Evolutionary conservation across 768 basidiomycete genomes (phyloP).

Genomic region (Mycena indigotica): DNA sequence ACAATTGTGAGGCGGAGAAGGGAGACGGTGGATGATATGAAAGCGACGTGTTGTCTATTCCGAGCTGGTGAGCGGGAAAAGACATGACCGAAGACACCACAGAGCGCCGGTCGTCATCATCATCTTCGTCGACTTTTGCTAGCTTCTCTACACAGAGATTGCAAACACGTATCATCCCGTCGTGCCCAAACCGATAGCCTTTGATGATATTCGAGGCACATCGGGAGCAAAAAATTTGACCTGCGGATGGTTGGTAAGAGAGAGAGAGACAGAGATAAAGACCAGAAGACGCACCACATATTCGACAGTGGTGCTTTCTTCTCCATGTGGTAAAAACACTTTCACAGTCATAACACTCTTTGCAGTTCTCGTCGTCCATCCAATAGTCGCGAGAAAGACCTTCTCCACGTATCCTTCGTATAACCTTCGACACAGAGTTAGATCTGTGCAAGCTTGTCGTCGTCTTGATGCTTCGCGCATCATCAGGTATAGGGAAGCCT

Average conservation of each 20-base stretch:
- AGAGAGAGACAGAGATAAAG: neutral
- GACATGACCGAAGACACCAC: conserved; percentile 71
- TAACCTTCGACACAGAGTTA: conserved; percentile 88
- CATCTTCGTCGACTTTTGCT: conserved; percentile 83
- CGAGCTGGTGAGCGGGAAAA: conserved; percentile 80
- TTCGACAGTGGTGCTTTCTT: conserved; percentile 95
- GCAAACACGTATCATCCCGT: conserved; percentile 95
- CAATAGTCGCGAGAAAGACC: conserved; percentile 94
- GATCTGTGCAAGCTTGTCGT: conserved; percentile 69
- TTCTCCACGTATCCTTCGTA: conserved; percentile 88
- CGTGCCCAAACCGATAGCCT: conserved; percentile 88
- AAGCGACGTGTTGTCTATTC: conserved; percentile 39
- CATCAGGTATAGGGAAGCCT: conserved; percentile 90
- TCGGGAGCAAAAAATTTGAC: conserved; percentile 96
- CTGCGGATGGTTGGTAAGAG: conserved; percentile 36
- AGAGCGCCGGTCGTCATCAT: conserved; percentile 87
- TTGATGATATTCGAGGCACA: conserved; percentile 98
- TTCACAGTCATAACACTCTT: conserved; percentile 95
- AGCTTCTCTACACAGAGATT: conserved; percentile 94
- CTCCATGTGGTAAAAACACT: conserved; percentile 93
- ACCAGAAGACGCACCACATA: conserved; percentile 68
- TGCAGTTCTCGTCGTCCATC: conserved; percentile 98
- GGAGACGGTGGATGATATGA: conserved; percentile 74
- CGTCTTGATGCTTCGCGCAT: conserved; percentile 84
- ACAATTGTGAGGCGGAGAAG: conserved; percentile 84